Base-by-base conservation (phyloP, 495 filamentous ascomycete genomes). In the Barbatosphaeria neglecta region DNA sequence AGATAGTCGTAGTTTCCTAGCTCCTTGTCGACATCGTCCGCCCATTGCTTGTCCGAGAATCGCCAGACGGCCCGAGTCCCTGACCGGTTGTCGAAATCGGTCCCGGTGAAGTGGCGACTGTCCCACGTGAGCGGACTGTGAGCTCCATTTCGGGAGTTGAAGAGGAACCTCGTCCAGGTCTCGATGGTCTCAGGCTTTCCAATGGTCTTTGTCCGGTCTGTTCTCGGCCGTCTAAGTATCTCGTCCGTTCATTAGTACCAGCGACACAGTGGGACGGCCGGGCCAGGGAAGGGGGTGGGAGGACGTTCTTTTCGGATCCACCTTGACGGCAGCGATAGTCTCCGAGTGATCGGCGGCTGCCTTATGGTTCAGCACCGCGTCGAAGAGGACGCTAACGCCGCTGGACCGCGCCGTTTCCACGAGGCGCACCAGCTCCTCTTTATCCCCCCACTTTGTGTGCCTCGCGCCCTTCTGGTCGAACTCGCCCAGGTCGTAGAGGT, bases 301-400 rank as follows among this genome's bases (percentile, higher is more conserved):
- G n/a, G 6, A 31, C 6, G 27, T 31, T 6, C 27, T 13, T 43
- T 77, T 55, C 1, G 68, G 64, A 56, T 84, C 69, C 13, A 86
- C 83, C 56, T 81, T 77, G 41, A 84, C 68, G 3, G 74, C 80
- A 37, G 62, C 46, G 48, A 75, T 81, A 25, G 65, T 63, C 60
- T 87, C 80, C 15, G 67, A 72, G 46, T 65, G 67, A 58, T 87
- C 83, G 15, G 80, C 83, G 7, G 69, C 81, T 16, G 81, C 81
- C 58, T 86, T 87, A 61, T 87, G 84, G 50, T 87, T 89, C 40
- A 87, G 64, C 9, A 89, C 82, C 22, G 81, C 81, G 63, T 89
- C 83, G 75, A 80, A 87, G 55, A 83, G 80, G 6, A 86, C 52
- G 1, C 75, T 76, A 4, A 86, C 65, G 1, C 70, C 71, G 22